Conservation (phyloP, 495 filamentous ascomycete species). For the Penicillium lagena region DNA sequence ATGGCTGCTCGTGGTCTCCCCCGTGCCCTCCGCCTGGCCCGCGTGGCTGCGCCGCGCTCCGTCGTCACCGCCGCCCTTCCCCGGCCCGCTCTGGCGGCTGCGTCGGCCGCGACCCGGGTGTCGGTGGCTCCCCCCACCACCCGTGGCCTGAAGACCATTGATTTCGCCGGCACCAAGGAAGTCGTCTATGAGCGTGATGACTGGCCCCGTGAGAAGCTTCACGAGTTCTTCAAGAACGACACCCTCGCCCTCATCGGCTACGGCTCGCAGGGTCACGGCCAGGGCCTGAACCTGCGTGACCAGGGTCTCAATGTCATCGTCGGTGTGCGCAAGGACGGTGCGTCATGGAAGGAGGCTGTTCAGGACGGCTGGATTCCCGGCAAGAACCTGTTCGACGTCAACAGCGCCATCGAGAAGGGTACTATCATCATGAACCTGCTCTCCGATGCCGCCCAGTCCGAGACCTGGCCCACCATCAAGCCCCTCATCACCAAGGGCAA, state of each 20-base stretch:
- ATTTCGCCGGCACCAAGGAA: conserved; percentile 92
- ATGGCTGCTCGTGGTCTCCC: conserved; percentile 86
- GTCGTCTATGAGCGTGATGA: conserved; percentile 94
- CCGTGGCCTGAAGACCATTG: conserved; percentile 49
- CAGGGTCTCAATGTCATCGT: conserved; percentile 98
- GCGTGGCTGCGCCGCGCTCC: conserved; percentile 57
- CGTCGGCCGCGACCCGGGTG: conserved; percentile 29
- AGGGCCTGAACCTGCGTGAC: conserved; percentile 98
- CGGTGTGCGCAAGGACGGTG: conserved; percentile 95
- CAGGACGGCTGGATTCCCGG: conserved; percentile 97
- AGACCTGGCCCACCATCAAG: conserved; percentile 98
- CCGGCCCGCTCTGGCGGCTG: conserved; percentile 35
- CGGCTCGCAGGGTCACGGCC: conserved; percentile 96
- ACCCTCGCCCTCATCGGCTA: conserved; percentile 98
- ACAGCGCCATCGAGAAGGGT: conserved; percentile 88
- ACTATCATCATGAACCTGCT: conserved; percentile 99
- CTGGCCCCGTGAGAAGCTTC: conserved; percentile 96
- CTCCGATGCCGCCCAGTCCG: conserved; percentile 91
- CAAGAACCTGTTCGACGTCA: conserved; percentile 96
- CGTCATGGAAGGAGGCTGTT: conserved; percentile 95
- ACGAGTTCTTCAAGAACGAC: conserved; percentile 99
- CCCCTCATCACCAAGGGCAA: conserved; percentile 97
- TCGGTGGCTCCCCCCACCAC: conserved; percentile 49
- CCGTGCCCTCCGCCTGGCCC: conserved; percentile 75
- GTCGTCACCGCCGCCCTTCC: conserved; percentile 36